Conservation (phyloP, 768 basidiomycete species). For the Russula dissimulans region DNA sequence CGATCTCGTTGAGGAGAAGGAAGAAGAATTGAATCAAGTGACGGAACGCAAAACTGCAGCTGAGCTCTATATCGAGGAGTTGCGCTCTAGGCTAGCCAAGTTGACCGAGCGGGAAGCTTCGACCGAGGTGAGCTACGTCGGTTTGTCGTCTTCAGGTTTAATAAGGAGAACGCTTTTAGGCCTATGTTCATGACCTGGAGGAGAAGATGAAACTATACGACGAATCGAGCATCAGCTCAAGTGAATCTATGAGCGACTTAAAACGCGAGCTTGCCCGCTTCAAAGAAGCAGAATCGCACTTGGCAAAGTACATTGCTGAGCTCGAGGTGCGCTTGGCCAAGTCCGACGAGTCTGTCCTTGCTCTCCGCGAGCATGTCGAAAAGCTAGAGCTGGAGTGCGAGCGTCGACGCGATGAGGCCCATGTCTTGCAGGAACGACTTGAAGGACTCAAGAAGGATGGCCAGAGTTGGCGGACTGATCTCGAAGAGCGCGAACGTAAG, state of each 20-base stretch:
- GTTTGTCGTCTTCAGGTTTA: slow-evolving; percentile 4
- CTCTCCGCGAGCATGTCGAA: slow-evolving; percentile 63
- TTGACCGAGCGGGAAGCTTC: slow-evolving; percentile 82
- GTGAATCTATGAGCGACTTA: slow-evolving; percentile 73
- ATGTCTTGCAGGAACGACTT: slow-evolving; percentile 59
- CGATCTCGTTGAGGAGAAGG: slow-evolving; percentile 87
- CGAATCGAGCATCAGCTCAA: slow-evolving; percentile 67
- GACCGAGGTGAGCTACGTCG: slow-evolving; percentile 58
- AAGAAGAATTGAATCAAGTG: slow-evolving; percentile 61
- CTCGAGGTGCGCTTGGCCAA: slow-evolving; percentile 74
- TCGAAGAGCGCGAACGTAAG: slow-evolving; percentile 73
- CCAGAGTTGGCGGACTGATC: slow-evolving; percentile 73
- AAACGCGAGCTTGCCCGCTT: slow-evolving; percentile 72
- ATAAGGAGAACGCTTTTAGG: slow-evolving; percentile 38
- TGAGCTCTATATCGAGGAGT: slow-evolving; percentile 81
- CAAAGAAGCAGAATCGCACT: slow-evolving; percentile 66
- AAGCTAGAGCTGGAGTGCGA: slow-evolving; percentile 69
- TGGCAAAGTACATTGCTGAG: slow-evolving; percentile 73
- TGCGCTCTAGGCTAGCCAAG: slow-evolving; percentile 70
- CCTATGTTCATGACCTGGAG: slow-evolving; percentile 89
- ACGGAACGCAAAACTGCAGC: slow-evolving; percentile 65
- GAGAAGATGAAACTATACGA: slow-evolving; percentile 81
- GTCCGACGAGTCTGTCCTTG: slow-evolving; percentile 67
- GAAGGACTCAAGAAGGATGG: slow-evolving; percentile 63
- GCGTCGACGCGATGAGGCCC: slow-evolving; percentile 62